Conservation (phyloP, 106 monocot species). For the Acorus gramineus region DNA sequence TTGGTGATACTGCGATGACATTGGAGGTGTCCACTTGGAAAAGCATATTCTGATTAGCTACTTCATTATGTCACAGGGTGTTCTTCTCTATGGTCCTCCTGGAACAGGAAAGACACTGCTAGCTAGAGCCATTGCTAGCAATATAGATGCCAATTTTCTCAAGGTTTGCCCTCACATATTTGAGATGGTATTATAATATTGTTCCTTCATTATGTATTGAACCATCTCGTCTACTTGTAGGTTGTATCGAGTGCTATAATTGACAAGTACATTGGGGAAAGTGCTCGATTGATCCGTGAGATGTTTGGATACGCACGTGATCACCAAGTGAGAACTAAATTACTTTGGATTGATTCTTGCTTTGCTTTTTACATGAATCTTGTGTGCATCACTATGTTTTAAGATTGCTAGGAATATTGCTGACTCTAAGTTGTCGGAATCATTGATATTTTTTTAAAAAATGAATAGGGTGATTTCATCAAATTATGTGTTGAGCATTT, state of each 20-base stretch:
- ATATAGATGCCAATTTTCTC: conserved; percentile 90
- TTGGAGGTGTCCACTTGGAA: background rate
- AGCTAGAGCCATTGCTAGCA: conserved; percentile 89
- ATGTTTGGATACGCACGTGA: conserved; percentile 93
- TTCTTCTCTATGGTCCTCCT: conserved; percentile 90
- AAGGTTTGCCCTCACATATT: conserved; percentile 38
- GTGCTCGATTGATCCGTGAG: conserved; percentile 81
- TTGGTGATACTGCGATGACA: no score
- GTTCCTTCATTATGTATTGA: no score
- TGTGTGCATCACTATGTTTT: no score
- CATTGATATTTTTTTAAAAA: no score
- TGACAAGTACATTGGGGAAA: conserved; percentile 94
- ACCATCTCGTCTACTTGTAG: conserved; percentile 17
- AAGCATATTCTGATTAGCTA: background rate
- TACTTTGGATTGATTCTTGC: background rate
- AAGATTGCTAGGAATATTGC: no score
- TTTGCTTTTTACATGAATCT: no score
- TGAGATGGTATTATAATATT: background rate
- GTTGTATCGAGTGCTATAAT: conserved; percentile 94
- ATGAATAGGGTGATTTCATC: no score
- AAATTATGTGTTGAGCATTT: no score
- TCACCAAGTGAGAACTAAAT: conserved; percentile 39
- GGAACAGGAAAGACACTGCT: conserved; percentile 88
- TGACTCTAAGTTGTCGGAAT: no score
- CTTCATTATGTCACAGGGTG: conserved; percentile 38